Base-by-base conservation (phyloP, 2,329 filamentous ascomycete species). In the Mollisia scopiformis region DNA sequence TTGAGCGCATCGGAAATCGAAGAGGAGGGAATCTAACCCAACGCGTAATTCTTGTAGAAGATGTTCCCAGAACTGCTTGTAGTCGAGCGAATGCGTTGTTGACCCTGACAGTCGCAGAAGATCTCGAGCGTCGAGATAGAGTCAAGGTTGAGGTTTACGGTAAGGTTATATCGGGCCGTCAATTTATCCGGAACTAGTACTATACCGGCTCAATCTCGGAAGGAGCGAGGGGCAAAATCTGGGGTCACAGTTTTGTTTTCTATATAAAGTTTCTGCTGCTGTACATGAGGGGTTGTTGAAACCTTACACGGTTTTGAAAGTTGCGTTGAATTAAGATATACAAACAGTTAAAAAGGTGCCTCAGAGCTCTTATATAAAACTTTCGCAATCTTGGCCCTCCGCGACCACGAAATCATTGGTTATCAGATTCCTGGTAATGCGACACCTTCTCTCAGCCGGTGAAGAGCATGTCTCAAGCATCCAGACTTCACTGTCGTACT, bases 1-100 rank as follows among this genome's bases (percentile, higher is more conserved):
- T 59, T 60, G 49, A 58, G 59, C 54, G 67, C 67, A 69, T 69
- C 58, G 62, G 57, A 62, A 19, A 47, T 28, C 25, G 39, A 35
- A 55, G 53, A 16, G 13, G 53, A 55, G 39, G 21, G n/a, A 28
- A 21, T 49, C 19, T 39, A 27, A 39, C 47, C 51, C 51, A 52
- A 63, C 62, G 64, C 66, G 62, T 64, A 53, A 19, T 52, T 50
- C 35, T 53, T 14, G 16, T 37, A 13, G 27, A 16, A 33, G 21
- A 8, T 33, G 10, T 14, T 53, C 11, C 25, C 21, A 31, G 47
- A 19, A 53, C 35, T 30, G 46, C 33, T 37, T 39, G 46, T 14
- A 47, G 6, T 13, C 28, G 43, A 47, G 43, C 11, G 43, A 27
- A 27, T 10, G 11, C 13, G 43, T 47, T 47, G 43, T 47, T 21